Base-by-base conservation (phyloP, 805 yeast species). In the Schizosaccharomyces pombe region DNA sequence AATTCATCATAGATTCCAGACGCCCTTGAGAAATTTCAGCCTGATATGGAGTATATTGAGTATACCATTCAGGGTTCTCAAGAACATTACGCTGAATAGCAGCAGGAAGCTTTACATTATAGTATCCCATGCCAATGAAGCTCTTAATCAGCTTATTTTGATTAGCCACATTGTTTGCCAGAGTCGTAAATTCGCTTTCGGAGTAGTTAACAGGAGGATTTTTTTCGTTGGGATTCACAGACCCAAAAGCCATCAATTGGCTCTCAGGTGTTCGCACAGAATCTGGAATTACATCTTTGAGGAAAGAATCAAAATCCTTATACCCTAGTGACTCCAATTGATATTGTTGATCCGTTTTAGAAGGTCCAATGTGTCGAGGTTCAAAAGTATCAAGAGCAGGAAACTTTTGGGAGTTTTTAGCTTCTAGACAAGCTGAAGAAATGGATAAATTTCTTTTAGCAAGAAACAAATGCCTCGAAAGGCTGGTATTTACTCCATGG, bases 21-120 rank as follows among this genome's bases (percentile, higher is more conserved):
- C 98, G 78, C 55, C 98, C 98, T 68, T 91, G 98, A 0, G 95
- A 82, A 56, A 91, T 87, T 67, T 91, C 98, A 0, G 98, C 95
- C 70, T 91, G 98, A 67, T 91, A 91, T 34, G 98, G 98, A 26
- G 98, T 91, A 66, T 91, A 91, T 1, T 96, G 85, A 22, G 98
- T 91, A 72, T 91, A 91, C 98, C 98, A 91, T 64, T 86, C 95
- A 4, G 98, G 98, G 57, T 81, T 78, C 67, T 91, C 98, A 56
- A 91, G 70, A 56, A 91, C 68, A 63, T 91, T 91, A 65, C 98
- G 78, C 70, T 85, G 93, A 60, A 91, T 83, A 34, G 89, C 95
- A 1, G 94, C 82, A 0, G 98, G 98, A 51, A 85, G 71, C 54
- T 76, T 72, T 0, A 97, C 89, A 57, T 94, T 94, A 61, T 85